Evolutionary conservation across 139 green algal species (phyloP), one percentile per base, ranked within the genome.

Genomic region (Coelastrella sp.): DNA sequence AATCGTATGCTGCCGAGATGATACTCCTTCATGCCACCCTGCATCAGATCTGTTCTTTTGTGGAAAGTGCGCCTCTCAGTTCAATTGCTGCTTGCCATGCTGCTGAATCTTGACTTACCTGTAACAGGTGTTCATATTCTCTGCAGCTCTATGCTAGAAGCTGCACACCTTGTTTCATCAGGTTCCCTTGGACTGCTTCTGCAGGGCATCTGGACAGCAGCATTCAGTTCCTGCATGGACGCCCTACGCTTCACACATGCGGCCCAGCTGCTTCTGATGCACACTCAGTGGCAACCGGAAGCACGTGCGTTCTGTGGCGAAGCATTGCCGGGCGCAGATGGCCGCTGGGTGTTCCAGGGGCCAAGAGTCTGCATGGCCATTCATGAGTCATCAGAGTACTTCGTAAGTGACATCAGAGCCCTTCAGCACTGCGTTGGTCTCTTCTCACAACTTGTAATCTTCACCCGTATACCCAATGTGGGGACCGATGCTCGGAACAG

Each of bases 221-320:
- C 81, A 3, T 97, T 96, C 71, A 51, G 30, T 0, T 75, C 32
- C 30, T 72, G 90, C n/a, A 82, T 93, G 80, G 90, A 96, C 53
- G 94, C 93, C 0, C 76, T 98, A 63, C 88, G 92, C 19, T 97
- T 96, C 83, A 91, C 90, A 69, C 94, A 98, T 83, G 87, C 91
- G 0, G 85, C 87, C 50, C 93, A 96, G 80, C 71, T 88, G 27
- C 64, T 90, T 51, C 72, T 96, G 48, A 87, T 90, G 78, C 77
- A 88, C 79, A 80, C 76, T 17, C n/a, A 63, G 9, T 96, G 93
- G 93, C 90, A 87, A 11, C 8, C 81, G 1, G 89, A 91, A 27
- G 83, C 85, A 1, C n/a, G 40, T 5, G 81, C 92, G 25, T 95
- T 85, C 79, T 90, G 53, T 48, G 93, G 92, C 3, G 43, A 76